A percentile compares a stretch with the other conserved stretches of the same genome.
These are phyloP conservation scores for Penicillium decumbens DNA, from an alignment of 2,329 filamentous ascomycete species.

Conservation along the genomic window DNA sequence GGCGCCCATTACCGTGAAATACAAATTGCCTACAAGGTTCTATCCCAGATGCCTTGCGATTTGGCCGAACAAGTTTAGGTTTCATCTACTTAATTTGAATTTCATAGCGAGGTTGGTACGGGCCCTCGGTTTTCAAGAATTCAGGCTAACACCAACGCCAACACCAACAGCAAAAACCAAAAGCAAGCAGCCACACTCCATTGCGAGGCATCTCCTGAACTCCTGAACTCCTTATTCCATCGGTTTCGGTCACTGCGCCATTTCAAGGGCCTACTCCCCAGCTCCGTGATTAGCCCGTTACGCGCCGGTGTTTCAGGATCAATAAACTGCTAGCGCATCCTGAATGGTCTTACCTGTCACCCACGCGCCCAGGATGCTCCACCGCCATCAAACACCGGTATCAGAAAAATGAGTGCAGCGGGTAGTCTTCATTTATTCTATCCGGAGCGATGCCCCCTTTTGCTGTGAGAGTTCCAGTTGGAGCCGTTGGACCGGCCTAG, in stretches of 20 bases:
- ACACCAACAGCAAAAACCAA: neutral
- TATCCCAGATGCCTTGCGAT: too few relatives aligned
- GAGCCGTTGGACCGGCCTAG: conserved; percentile 2
- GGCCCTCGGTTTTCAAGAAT: too few relatives aligned
- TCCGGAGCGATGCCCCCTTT: conserved; percentile 3
- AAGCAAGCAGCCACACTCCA: neutral
- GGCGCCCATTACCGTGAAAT: too few relatives aligned
- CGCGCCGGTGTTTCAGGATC: conserved; percentile 21
- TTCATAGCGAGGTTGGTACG: too few relatives aligned
- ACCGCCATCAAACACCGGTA: conserved; percentile 15
- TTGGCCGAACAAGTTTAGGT: too few relatives aligned
- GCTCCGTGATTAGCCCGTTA: conserved; percentile 15
- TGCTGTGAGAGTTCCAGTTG: conserved; percentile 12
- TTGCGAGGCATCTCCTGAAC: neutral
- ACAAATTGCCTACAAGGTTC: too few relatives aligned
- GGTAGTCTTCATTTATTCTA: neutral
- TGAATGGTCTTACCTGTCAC: conserved; percentile 7
- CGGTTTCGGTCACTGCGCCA: neutral
- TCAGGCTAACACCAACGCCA: neutral
- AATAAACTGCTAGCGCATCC: neutral
- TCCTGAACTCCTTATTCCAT: neutral
- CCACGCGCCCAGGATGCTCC: conserved; percentile 12
- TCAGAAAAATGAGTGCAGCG: conserved; percentile 16
- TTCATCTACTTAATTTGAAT: too few relatives aligned
- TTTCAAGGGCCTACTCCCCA: neutral